Evolutionary conservation across 2,329 filamentous ascomycete species (phyloP), one percentile per base, ranked within the genome.

Genomic region (Aspergillus pseudonomiae): DNA sequence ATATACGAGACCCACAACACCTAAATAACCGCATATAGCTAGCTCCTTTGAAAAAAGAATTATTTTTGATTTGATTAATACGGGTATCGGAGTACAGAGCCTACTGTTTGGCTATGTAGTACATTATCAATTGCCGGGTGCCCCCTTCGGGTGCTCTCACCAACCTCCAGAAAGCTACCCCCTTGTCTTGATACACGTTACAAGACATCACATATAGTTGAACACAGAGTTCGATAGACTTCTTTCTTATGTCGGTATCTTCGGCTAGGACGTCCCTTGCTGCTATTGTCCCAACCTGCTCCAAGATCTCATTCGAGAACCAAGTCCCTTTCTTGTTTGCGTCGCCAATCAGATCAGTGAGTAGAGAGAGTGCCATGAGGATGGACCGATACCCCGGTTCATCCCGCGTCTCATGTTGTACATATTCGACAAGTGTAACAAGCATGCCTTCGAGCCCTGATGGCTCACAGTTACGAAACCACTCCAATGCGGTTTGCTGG

Each of bases 161-260:
- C 43, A 77, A 66, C 58, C 71, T 68, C 66, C 74, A 75, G 60
- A 71, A 75, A 19, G 39, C 14, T 41, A 41, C 39, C 6, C 39
- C 39, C 39, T 41, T 41, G 39, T 41, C 39, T 41, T 41, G 39
- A 41, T 41, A 41, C 39, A 41, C 12, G 39, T 41, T 41, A 41
- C 12, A n/a, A 41, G 77, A 64, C 61, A 75, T 72, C 4, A 70
- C 70, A 59, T 71, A 67, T 9, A 75, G 48, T 39, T 69, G 64
- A 14, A 73, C 66, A 57, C 73, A 76, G n/a, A 78, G 68, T 54
- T 78, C 74, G 12, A 77, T 77, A 7, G 75, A 75, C 39, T 76
- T 74, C 48, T 78, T 75, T 21, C 79, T 71, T 46, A 80, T 70
- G 60, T 80, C 77, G 1, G 77, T 74, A 41, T 78, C 73, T 1